These are phyloP conservation scores for Didymella arachidicola DNA, from an alignment of 2,329 filamentous ascomycete species.

Conservation along the genomic window DNA sequence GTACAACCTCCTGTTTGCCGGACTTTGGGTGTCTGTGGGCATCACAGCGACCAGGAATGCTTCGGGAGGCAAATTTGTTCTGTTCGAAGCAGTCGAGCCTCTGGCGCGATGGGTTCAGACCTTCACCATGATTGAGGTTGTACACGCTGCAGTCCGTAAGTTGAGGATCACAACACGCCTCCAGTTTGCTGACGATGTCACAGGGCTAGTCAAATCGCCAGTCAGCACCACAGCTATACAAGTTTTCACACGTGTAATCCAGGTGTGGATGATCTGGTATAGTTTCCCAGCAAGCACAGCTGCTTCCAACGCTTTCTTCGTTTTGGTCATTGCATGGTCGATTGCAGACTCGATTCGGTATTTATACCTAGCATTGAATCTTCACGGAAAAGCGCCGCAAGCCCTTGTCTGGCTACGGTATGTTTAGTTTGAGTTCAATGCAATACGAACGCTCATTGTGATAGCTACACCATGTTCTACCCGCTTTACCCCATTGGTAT, in stretches of 20 bases:
- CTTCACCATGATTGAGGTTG: conserved; percentile 29
- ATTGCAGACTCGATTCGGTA: conserved; percentile 35
- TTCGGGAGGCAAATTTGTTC: neutral
- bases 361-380: conserved; percentile 32
- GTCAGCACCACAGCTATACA: conserved; percentile 35
- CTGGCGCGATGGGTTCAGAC: conserved; percentile 34
- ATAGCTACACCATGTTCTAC: conserved; percentile 33
- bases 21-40: conserved; percentile 29
- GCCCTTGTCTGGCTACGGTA: conserved; percentile 33
- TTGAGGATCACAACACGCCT: too few relatives aligned
- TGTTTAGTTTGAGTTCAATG: neutral
- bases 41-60: conserved; percentile 9
- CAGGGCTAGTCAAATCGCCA: conserved; percentile 36
- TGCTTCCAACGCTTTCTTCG: conserved; percentile 27
- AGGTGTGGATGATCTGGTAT: conserved; percentile 42
- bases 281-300: conserved; percentile 30
- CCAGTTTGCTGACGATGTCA: neutral
- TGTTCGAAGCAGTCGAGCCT: conserved; percentile 28
- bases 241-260: conserved; percentile 36
- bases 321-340: conserved; percentile 34
- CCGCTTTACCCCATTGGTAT: conserved; percentile 39
- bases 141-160: conserved; percentile 32
- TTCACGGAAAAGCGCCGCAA: conserved; percentile 27
- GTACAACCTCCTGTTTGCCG: conserved; percentile 33
- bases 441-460: too few relatives aligned